A percentile compares a stretch with the other conserved stretches of the same genome.
Conservation (phyloP, 2,329 filamentous ascomycete species). For the Fusarium nisikadoi region DNA sequence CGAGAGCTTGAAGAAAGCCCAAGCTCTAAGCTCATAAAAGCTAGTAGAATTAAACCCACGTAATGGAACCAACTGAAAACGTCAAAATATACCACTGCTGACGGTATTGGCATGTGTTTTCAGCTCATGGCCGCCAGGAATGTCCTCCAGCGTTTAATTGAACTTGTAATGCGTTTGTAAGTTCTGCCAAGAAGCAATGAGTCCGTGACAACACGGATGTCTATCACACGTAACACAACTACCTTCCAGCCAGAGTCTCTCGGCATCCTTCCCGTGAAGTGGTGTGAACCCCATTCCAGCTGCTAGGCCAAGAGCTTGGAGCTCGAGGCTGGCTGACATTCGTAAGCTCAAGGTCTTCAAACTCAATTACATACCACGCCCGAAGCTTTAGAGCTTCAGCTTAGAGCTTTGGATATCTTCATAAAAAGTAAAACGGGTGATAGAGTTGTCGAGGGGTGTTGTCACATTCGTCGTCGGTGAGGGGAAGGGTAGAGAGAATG, state of each 20-base stretch:
- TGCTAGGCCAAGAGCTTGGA: neutral
- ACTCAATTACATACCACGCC: neutral
- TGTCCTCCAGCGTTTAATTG: neutral
- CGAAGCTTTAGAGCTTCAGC: neutral
- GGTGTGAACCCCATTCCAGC: neutral
- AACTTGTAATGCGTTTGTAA: neutral
- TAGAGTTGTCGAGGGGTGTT: fast-evolving
- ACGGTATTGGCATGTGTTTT: neutral
- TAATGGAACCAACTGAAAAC: neutral
- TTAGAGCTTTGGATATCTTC: neutral
- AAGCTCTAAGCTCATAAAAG: neutral
- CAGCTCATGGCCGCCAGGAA: neutral
- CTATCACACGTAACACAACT: neutral
- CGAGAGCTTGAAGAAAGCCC: neutral
- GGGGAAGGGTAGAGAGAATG: neutral
- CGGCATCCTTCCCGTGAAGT: neutral
- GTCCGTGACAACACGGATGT: fast-evolving
- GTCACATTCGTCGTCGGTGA: neutral
- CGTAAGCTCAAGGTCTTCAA: neutral
- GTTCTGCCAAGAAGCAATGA: neutral
- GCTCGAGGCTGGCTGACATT: neutral
- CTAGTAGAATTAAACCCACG: neutral
- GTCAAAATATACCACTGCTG: neutral
- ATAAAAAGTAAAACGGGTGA: fast-evolving
- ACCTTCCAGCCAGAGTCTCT: too few relatives aligned